Percentiles rank a stretch among this genome's conserved stretches.
phyloP scores from a whole-genome alignment of 129 eudicot species.

The Lactuca sativa region DNA sequence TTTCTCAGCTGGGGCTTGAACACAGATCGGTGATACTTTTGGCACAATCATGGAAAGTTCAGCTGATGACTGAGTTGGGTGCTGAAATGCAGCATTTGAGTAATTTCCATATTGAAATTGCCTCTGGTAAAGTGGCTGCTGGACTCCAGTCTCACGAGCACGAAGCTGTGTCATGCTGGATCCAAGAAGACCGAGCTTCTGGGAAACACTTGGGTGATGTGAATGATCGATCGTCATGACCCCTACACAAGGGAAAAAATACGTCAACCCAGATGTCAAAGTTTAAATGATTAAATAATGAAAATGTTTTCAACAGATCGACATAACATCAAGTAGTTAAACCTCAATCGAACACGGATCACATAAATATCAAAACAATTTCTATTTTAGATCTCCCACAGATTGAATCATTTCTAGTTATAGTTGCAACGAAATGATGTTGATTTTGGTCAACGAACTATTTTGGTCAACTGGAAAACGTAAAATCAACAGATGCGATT shows the following conservation, averaged over 20 bases:
- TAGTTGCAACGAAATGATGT: background rate
- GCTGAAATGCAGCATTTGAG: conserved; percentile 40
- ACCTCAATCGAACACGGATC: too few species aligned
- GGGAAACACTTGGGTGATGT: conserved; percentile 40
- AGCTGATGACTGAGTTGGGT: conserved; percentile 26
- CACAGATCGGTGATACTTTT: conserved; percentile 37
- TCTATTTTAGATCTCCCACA: too few species aligned
- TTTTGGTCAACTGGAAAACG: background rate
- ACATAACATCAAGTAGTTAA: too few species aligned
- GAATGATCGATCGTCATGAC: conserved; percentile 37
- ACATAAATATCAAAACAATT: too few species aligned
- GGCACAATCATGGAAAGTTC: conserved; percentile 31
- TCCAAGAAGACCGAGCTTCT: conserved; percentile 34
- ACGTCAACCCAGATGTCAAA: too few species aligned
- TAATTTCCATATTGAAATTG: conserved; percentile 35
- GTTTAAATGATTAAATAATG: too few species aligned
- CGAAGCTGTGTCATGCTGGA: conserved; percentile 27
- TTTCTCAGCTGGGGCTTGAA: conserved; percentile 52
- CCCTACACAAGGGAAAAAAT: background rate
- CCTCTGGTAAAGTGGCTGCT: conserved; percentile 28
- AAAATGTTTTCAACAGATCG: too few species aligned
- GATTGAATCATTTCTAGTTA: background rate
- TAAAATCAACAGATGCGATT: conserved; percentile 3
- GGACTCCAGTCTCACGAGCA: conserved; percentile 20
- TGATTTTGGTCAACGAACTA: background rate